phyloP scores from a whole-genome alignment of 768 basidiomycete species.

The Mycena vulgaris region DNA sequence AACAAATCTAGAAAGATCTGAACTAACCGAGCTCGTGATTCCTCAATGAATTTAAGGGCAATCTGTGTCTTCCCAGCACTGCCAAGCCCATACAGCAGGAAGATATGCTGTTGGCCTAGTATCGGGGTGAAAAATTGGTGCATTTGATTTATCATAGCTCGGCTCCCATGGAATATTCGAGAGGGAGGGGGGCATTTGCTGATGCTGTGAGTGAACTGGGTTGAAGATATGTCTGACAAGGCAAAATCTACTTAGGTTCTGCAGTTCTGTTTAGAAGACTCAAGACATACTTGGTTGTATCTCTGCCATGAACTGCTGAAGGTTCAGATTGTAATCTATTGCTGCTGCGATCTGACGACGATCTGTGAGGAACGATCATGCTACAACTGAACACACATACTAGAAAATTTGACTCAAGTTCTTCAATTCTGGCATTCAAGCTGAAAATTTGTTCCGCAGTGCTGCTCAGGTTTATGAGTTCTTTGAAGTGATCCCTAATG shows the following conservation, averaged over 20 bases:
- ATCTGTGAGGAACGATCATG: not conserved
- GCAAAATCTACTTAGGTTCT: not conserved
- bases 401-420: constrained; percentile 13
- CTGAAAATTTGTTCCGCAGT: not conserved
- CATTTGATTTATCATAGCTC: constrained; percentile 5
- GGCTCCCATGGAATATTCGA: constrained; percentile 20
- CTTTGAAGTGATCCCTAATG: constrained; percentile 2
- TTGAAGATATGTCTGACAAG: not conserved
- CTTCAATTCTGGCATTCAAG: constrained; percentile 1
- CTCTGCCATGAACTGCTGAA: not conserved
- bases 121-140: constrained; percentile 7
- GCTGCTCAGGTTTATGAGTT: constrained; percentile 4
- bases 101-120: constrained; percentile 2
- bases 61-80: constrained; percentile 31
- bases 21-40: constrained; percentile 1
- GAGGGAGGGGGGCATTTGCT: constrained; percentile 25
- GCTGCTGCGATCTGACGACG: not conserved
- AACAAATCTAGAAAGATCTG: not conserved
- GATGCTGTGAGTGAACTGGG: constrained; percentile 1
- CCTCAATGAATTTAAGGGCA: constrained; percentile 28
- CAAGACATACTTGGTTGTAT: not conserved
- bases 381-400: not conserved
- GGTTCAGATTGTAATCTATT: constrained; percentile 14
- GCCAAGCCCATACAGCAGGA: constrained; percentile 20
- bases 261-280: not conserved